phyloP scores from a whole-genome alignment of 768 basidiomycete species.

The Leccinum boreale region DNA sequence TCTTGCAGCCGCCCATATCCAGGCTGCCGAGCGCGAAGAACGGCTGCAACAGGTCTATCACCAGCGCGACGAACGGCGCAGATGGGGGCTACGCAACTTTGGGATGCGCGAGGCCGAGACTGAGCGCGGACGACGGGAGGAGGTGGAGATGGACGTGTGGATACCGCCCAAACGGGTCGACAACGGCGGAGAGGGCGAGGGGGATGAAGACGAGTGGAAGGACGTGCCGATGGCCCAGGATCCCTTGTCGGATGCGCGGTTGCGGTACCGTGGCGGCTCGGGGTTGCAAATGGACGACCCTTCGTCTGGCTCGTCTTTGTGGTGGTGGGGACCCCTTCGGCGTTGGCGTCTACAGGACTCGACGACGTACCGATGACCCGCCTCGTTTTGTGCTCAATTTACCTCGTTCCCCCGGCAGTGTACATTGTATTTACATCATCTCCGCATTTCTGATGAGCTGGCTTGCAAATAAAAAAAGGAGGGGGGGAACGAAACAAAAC shows the following conservation, averaged over 20 bases:
- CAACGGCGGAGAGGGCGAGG: conserved; percentile 1
- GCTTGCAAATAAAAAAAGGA: background rate
- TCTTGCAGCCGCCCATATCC: conserved; percentile 62
- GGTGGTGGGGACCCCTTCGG: conserved; percentile 80
- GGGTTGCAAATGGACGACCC: background rate
- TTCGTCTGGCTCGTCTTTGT: conserved; percentile 43
- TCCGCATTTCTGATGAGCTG: background rate
- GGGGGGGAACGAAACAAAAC: too few species aligned
- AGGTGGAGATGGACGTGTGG: conserved; percentile 1
- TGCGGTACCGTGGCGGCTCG: conserved; percentile 10
- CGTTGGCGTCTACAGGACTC: conserved; percentile 77
- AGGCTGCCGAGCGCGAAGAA: conserved; percentile 65
- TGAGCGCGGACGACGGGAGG: conserved; percentile 31
- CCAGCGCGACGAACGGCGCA: conserved; percentile 36
- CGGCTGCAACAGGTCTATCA: conserved; percentile 61
- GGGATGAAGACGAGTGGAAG: conserved; percentile 27
- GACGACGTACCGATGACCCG: conserved; percentile 52
- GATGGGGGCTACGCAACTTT: conserved; percentile 78
- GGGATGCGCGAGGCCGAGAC: conserved; percentile 38
- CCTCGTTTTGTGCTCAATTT: background rate
- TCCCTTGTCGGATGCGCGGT: background rate
- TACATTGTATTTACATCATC: too few species aligned
- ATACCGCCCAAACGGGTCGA: background rate
- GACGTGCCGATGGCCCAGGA: conserved; percentile 1
- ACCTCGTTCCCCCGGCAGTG: too few species aligned